A percentile compares a stretch with the other conserved stretches of the same genome.
phyloP scores from a whole-genome alignment of 2,329 filamentous ascomycete genomes.

The Trichoderma aggressivum region DNA sequence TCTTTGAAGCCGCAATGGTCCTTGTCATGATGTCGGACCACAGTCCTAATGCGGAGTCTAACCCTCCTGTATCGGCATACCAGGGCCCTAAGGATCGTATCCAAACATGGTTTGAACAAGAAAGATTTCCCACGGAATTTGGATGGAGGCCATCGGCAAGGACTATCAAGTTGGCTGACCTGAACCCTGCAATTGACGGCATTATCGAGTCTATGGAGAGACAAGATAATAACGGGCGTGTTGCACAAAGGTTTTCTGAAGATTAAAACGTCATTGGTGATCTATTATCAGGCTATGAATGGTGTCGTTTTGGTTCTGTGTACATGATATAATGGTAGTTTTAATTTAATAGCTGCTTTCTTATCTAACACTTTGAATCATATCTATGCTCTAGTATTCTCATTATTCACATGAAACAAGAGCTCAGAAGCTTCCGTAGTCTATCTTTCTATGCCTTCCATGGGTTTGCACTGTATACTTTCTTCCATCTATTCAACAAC shows the following conservation, averaged over 20 bases:
- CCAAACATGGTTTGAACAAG: constrained; percentile 18
- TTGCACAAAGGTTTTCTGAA: not conserved
- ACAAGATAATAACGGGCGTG: not conserved
- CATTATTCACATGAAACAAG: not conserved
- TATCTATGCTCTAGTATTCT: not conserved
- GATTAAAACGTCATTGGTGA: not conserved
- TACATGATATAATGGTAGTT: not conserved
- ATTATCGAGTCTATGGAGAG: constrained; percentile 3
- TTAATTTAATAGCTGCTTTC: not conserved
- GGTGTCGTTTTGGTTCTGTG: not conserved
- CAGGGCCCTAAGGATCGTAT: constrained; percentile 19
- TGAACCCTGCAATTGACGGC: not conserved
- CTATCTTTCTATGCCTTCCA: not conserved
- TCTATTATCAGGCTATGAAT: not conserved
- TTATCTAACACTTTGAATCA: not conserved
- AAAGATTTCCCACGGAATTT: constrained; percentile 20
- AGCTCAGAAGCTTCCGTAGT: not conserved
- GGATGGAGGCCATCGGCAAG: constrained; percentile 21
- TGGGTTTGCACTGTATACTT: not conserved
- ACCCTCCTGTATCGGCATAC: constrained; percentile 11
- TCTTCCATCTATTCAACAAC: not conserved
- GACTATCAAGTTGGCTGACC: constrained; percentile 4
- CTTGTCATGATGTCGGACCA: constrained; percentile 21
- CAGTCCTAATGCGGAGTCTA: not conserved
- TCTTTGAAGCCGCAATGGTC: constrained; percentile 18